Evolutionary conservation across 352 stramenopile genomes (phyloP).

Genomic region (Pythium grandisporangium): DNA sequence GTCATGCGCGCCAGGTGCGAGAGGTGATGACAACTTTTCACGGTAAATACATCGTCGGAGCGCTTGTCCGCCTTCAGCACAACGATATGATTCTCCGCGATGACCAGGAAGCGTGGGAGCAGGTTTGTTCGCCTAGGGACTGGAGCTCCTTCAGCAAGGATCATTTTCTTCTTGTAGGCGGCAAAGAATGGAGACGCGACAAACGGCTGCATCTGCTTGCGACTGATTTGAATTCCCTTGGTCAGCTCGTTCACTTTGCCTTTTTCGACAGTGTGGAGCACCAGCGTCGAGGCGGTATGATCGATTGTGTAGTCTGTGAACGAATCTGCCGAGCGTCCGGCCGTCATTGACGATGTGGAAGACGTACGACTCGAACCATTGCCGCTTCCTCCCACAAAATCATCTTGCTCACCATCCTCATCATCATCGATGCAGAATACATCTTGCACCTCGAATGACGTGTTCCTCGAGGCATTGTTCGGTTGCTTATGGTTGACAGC

Average conservation of each 20-base stretch:
- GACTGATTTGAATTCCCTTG: slow-evolving; percentile 66
- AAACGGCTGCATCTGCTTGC: slow-evolving; percentile 57
- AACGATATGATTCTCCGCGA: slow-evolving; percentile 67
- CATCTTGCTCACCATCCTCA: slow-evolving; percentile 59
- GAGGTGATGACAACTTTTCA: slow-evolving; percentile 72
- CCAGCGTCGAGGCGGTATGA: slow-evolving; percentile 11
- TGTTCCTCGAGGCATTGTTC: no score
- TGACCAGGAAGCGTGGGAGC: slow-evolving; percentile 47
- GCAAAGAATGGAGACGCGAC: slow-evolving; percentile 73
- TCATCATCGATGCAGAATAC: slow-evolving; percentile 82
- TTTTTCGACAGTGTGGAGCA: slow-evolving; percentile 47
- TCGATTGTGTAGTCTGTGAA: slow-evolving; percentile 14
- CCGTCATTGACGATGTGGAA: slow-evolving; percentile 25
- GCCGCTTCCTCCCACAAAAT: slow-evolving; percentile 20
- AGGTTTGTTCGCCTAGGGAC: slow-evolving; percentile 18
- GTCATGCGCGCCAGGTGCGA: slow-evolving; percentile 76
- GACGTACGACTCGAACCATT: slow-evolving; percentile 36
- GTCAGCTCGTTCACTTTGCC: slow-evolving; percentile 29
- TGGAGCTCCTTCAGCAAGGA: not conserved
- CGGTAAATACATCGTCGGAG: slow-evolving; percentile 60
- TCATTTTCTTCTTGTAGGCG: slow-evolving; percentile 79
- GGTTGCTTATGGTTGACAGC: no score
- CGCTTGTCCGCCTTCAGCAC: slow-evolving; percentile 68
- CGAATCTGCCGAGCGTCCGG: slow-evolving; percentile 19
- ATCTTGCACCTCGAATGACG: no score